These are phyloP conservation scores for Globisporangium apiculatum DNA, from an alignment of 352 stramenopile genomes.

Conservation along the genomic window DNA sequence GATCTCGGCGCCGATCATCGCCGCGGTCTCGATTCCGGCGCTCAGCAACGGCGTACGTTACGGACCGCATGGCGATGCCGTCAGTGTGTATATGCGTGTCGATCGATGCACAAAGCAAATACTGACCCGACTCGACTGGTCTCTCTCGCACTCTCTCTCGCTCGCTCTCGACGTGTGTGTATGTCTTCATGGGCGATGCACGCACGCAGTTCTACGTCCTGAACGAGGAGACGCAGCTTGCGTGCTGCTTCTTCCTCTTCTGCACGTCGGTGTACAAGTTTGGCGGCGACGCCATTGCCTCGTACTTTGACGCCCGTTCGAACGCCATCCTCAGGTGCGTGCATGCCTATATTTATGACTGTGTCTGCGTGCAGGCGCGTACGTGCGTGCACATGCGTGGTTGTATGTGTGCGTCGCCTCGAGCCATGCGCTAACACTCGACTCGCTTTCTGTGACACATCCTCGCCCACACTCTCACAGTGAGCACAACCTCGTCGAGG, in stretches of 20 bases:
- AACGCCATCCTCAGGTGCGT: conserved; percentile 66
- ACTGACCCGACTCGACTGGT: too few relatives aligned
- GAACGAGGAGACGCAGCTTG: conserved; percentile 81
- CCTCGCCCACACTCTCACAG: conserved; percentile 14
- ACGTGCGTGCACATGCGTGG: neutral
- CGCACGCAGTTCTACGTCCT: conserved; percentile 65
- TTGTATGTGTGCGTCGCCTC: too few relatives aligned
- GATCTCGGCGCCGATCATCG: conserved; percentile 69
- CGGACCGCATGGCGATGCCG: neutral
- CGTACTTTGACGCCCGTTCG: conserved; percentile 79
- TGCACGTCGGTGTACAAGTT: conserved; percentile 85
- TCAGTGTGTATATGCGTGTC: neutral
- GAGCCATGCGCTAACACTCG: too few relatives aligned
- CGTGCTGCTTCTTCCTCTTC: conserved; percentile 83
- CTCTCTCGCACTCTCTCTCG: neutral
- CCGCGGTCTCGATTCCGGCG: conserved; percentile 60
- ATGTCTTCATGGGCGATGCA: neutral
- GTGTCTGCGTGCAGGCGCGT: conserved; percentile 1
- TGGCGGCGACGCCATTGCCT: conserved; percentile 70
- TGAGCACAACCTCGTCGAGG: conserved; percentile 81
- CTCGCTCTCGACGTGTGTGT: neutral
- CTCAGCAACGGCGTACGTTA: conserved; percentile 75
- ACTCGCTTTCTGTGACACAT: too few relatives aligned
- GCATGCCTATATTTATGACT: neutral
- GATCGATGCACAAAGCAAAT: too few relatives aligned